Base-by-base conservation (phyloP, 768 basidiomycete genomes). In the Macrolepiota fuliginosa region DNA sequence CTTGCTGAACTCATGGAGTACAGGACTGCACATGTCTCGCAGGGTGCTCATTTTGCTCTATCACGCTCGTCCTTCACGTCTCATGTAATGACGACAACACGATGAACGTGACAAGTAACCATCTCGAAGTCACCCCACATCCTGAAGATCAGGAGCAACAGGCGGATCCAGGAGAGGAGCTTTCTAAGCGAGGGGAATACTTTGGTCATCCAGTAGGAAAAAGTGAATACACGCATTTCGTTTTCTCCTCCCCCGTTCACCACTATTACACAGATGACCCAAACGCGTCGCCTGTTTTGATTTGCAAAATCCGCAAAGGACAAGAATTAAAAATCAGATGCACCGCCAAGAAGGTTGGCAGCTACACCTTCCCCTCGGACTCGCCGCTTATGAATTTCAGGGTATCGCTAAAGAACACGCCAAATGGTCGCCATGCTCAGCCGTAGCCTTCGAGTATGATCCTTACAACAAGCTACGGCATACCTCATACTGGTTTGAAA, bases 341-440 rank as follows among this genome's bases (percentile, higher is more conserved):
- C 71, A 85, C 89, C 50, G 97, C 96, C 4, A 94, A 95, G 75
- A 98, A 97, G 86, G 96, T 92, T 56, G n/a, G 55, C 78, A 64
- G 10, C 45, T 11, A 4, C 25, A 58, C 46, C 39, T 53, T 35
- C 54, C 19, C 53, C 19, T 25, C 35, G 50, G 9, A n/a, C 50
- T 50, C 24, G 42, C 50, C 42, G 49, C 42, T 52, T 22, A 61
- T 36, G 47, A 47, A 56, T 27, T 64, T 19, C 68, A 98, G 96
- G 96, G 96, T 45, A 89, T 97, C 62, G 94, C 96, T 3, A 98
- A 98, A 79, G 94, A 97, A 72, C 97, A 99, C 71, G 95, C 97
- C 12, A 99, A 99, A 76, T 99, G 96, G 94, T 96, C 94, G 0
- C 96, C 97, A 12, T 92, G 95, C 63, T 91, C 94, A 1, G 94